A percentile compares a stretch with the other conserved stretches of the same genome.
Conservation (phyloP, 2,329 filamentous ascomycete species). For the Penicillium sp. region DNA sequence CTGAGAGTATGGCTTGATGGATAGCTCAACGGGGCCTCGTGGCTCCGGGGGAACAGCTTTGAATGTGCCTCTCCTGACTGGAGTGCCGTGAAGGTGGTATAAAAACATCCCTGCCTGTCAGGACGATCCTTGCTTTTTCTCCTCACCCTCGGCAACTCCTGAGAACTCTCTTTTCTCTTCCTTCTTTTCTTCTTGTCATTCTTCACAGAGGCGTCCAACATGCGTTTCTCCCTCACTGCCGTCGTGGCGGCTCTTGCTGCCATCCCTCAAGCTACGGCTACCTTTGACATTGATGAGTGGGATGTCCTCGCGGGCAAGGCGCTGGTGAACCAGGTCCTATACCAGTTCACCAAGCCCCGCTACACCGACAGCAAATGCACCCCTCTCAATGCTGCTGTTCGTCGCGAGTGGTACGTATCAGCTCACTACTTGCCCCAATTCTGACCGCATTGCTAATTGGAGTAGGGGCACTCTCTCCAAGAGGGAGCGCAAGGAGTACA, state of each 20-base stretch:
- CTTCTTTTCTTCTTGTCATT: neutral
- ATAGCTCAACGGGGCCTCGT: neutral
- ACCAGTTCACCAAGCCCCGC: constrained; percentile 17
- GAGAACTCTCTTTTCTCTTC: neutral
- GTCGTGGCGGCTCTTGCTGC: constrained; percentile 14
- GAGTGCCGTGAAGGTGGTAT: neutral
- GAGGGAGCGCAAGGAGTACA: constrained; percentile 41
- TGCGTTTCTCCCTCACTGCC: constrained; percentile 18
- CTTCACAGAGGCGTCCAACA: neutral
- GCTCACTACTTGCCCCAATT: neutral
- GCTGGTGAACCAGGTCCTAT: constrained; percentile 16
- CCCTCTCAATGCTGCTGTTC: constrained; percentile 19
- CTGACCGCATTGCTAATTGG: neutral
- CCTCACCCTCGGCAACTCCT: neutral
- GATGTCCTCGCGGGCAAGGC: constrained; percentile 19
- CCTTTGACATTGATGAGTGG: constrained; percentile 13
- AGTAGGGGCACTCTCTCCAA: constrained; percentile 12
- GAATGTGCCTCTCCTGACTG: constrained; percentile 1
- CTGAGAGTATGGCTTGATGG: neutral
- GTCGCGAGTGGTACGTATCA: constrained; percentile 29
- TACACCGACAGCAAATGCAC: constrained; percentile 18
- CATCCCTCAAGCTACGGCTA: constrained; percentile 7
- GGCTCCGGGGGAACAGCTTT: neutral
- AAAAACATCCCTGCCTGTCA: neutral
- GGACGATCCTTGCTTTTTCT: constrained; percentile 8